Base-by-base conservation (phyloP, 768 basidiomycete species). In the Lactarius akahatsu region DNA sequence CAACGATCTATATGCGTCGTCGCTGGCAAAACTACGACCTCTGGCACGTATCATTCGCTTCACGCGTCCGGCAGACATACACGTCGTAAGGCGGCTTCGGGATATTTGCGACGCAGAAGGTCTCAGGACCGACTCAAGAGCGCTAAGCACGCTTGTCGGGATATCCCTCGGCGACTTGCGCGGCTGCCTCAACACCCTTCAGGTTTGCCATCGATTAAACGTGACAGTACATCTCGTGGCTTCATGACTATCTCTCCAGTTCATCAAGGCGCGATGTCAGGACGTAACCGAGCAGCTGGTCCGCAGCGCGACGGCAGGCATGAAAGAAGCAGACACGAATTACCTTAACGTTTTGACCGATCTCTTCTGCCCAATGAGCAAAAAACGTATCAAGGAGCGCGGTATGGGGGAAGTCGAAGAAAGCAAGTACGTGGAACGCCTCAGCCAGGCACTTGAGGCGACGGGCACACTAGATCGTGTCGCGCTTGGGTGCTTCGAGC, bases 121-220 rank as follows among this genome's bases (percentile, higher is more conserved):
- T 4, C 77, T 98, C 50, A 82, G 80, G 60, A 84, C 90, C 10
- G 95, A 98, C 70, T 80, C 88, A 16, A 81, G 96, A 68, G 92
- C 92, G 2, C 78, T 99, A 62, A 88, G 83, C 23, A 87, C 89
- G 0, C 81, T 99, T 9, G 96, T 96, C n/a, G 91, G 90, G 38
- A 80, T 91, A 32, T 90, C 94, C 0, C 88, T 88, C 73, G 95
- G 96, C 2, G 97, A 99, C 77, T 82, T 98, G 66, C 83, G 97
- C 68, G 91, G 92, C 38, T 98, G 97, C 75, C 78, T 99, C 30
- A 98, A 98, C 73, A 93, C 95, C 2, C 80, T 99, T 16, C 96
- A 98, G 84, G 95, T 93, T 60, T 59, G 80, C 28, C 23, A 20
- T 20, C 23, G 23, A 15, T 15, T 26, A 23, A 20, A 34, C 23